Evolutionary conservation across 2,329 filamentous ascomycete species (phyloP).

Genomic region (Sporothrix euskadiensis): DNA sequence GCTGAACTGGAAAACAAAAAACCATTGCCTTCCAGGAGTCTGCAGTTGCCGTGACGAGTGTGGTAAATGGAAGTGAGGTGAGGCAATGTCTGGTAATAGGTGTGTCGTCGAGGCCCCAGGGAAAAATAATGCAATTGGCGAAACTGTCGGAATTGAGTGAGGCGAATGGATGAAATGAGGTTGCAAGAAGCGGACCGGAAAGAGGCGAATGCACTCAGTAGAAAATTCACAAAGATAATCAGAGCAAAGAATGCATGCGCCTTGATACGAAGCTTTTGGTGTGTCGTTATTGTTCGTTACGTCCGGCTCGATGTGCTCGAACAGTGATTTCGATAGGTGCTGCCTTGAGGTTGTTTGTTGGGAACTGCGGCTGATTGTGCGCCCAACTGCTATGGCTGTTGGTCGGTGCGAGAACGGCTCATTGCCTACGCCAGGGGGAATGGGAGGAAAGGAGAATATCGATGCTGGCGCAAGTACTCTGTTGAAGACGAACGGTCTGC

Average conservation of each 20-base stretch:
- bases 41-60: background rate
- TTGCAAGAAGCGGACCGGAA: background rate
- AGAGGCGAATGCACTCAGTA: background rate
- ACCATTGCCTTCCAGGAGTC: constrained; percentile 18
- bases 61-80: background rate
- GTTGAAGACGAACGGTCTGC: background rate
- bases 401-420: constrained; percentile 20
- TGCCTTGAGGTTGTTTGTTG: background rate
- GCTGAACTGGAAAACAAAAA: background rate
- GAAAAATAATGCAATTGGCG: background rate
- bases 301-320: background rate
- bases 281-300: background rate
- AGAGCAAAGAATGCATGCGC: background rate
- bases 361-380: background rate
- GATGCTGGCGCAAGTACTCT: background rate
- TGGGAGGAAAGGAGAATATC: background rate
- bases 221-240: background rate
- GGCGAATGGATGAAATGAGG: background rate
- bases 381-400: background rate
- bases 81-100: background rate
- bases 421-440: background rate
- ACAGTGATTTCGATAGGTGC: background rate
- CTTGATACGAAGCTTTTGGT: too few species aligned
- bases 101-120: background rate
- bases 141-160: background rate